A percentile compares a stretch with the other conserved stretches of the same genome.
phyloP scores from a whole-genome alignment of 768 basidiomycete genomes.

The Cystobasidium tubakii region DNA sequence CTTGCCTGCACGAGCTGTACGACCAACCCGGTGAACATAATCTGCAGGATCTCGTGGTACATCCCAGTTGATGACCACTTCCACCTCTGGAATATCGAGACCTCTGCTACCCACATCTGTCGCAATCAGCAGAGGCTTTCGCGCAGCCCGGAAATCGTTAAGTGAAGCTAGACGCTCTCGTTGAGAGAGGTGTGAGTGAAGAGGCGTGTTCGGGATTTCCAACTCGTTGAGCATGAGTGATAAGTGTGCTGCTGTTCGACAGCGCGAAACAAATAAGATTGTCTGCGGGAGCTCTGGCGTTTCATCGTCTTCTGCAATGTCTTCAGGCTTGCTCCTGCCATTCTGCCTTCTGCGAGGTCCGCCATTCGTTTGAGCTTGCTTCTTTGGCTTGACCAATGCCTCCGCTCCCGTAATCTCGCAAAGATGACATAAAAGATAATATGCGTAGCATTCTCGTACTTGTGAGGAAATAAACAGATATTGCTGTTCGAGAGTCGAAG shows the following conservation, averaged over 20 bases:
- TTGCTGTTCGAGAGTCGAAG: constrained; percentile 74
- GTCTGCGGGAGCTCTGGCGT: constrained; percentile 75
- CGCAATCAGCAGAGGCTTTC: constrained; percentile 83
- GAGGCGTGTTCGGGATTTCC: constrained; percentile 73
- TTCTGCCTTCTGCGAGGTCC: constrained; percentile 18
- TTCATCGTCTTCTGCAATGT: constrained; percentile 27
- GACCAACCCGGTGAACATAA: constrained; percentile 92
- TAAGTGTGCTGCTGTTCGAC: constrained; percentile 84
- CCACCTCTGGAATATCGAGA: constrained; percentile 91
- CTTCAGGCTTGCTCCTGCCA: constrained; percentile 49
- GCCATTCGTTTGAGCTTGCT: constrained; percentile 8
- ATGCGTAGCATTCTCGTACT: constrained; percentile 85
- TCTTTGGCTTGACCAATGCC: constrained; percentile 53
- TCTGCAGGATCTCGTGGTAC: constrained; percentile 75
- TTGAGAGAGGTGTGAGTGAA: constrained; percentile 91
- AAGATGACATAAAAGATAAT: constrained; percentile 75
- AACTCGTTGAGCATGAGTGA: constrained; percentile 58
- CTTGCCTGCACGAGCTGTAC: constrained; percentile 88
- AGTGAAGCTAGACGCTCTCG: constrained; percentile 77
- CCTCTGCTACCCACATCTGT: constrained; percentile 95
- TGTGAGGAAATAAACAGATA: constrained; percentile 92
- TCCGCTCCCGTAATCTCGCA: constrained; percentile 55
- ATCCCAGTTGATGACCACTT: constrained; percentile 96
- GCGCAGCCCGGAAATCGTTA: constrained; percentile 73
- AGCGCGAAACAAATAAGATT: constrained; percentile 81